Conservation (phyloP, 176 grass and related monocot genomes). For the Carex parvula region DNA sequence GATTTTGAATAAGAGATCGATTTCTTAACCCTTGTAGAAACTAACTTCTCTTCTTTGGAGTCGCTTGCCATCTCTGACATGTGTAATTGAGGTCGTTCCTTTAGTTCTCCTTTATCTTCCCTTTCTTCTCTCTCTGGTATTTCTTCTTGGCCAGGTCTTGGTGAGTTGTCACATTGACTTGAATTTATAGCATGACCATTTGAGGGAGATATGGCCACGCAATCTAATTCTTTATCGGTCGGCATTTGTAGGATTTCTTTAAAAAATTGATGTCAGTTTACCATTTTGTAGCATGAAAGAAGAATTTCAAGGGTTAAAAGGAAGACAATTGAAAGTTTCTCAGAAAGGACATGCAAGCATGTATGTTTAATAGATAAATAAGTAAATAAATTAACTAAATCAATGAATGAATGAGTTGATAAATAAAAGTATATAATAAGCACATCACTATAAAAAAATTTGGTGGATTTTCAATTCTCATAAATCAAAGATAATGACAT, state of each 20-base stretch:
- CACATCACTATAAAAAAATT: slow-evolving; percentile 5
- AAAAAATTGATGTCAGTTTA: slow-evolving; percentile 28
- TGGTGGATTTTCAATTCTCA: not conserved
- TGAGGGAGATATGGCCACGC: slow-evolving; percentile 34
- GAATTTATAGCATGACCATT: slow-evolving; percentile 41
- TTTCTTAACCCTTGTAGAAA: slow-evolving; percentile 19
- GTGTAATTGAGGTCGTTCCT: not conserved
- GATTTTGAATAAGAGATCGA: slow-evolving; percentile 24
- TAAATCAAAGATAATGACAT: slow-evolving; percentile 18
- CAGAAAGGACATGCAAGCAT: slow-evolving; percentile 27
- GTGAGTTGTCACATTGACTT: slow-evolving; percentile 32
- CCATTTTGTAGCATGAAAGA: slow-evolving; percentile 15
- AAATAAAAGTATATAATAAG: slow-evolving; percentile 1
- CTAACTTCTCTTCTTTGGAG: slow-evolving; percentile 23
- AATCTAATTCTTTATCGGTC: slow-evolving; percentile 59
- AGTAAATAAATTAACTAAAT: not conserved
- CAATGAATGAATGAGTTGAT: not conserved
- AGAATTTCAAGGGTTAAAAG: not conserved
- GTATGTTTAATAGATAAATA: slow-evolving; percentile 13
- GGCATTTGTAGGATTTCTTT: slow-evolving; percentile 59
- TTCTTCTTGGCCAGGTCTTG: slow-evolving; percentile 22
- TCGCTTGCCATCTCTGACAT: slow-evolving; percentile 24
- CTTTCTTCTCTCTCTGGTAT: slow-evolving; percentile 15
- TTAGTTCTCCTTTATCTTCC: slow-evolving; percentile 25
- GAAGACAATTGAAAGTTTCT: slow-evolving; percentile 10